These are phyloP conservation scores for Alopecurus myosuroides DNA, from an alignment of 176 grass and related monocot species.

Conservation along the genomic window DNA sequence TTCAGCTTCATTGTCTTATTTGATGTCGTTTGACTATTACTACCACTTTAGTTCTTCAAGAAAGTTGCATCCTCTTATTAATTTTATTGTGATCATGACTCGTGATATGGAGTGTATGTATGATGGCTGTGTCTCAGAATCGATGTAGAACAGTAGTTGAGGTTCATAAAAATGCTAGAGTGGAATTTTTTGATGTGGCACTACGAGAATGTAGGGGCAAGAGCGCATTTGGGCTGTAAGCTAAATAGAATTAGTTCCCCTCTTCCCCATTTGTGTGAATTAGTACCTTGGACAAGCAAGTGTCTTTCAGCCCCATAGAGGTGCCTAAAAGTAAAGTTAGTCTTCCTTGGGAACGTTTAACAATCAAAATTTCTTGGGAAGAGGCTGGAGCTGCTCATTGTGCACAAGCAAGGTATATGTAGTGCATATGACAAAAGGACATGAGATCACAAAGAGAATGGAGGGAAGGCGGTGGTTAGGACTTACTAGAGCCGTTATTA, in stretches of 20 bases:
- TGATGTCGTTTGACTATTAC: background rate
- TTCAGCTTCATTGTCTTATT: conserved; percentile 25
- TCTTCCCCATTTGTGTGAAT: background rate
- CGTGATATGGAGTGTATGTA: background rate
- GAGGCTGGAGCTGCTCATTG: conserved; percentile 19
- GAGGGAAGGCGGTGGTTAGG: conserved; percentile 4
- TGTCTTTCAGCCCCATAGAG: background rate
- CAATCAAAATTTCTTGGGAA: conserved; percentile 4
- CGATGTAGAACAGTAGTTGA: background rate
- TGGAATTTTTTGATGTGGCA: background rate
- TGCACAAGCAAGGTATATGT: conserved; percentile 46
- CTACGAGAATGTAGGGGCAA: background rate
- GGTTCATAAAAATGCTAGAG: conserved; percentile 9
- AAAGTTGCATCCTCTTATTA: background rate
- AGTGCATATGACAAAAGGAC: conserved; percentile 31
- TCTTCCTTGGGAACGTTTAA: conserved; percentile 31
- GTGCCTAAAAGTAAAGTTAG: conserved; percentile 29
- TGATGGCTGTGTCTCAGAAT: conserved; percentile 4
- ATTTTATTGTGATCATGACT: background rate
- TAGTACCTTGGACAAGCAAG: conserved; percentile 18
- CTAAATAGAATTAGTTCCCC: background rate
- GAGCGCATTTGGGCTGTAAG: background rate
- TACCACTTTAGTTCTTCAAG: background rate
- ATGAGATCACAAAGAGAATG: conserved; percentile 35
- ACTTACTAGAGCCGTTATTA: conserved; percentile 10